Conservation (phyloP, 2,329 filamentous ascomycete species). For the Neonectria neomacrospora region DNA sequence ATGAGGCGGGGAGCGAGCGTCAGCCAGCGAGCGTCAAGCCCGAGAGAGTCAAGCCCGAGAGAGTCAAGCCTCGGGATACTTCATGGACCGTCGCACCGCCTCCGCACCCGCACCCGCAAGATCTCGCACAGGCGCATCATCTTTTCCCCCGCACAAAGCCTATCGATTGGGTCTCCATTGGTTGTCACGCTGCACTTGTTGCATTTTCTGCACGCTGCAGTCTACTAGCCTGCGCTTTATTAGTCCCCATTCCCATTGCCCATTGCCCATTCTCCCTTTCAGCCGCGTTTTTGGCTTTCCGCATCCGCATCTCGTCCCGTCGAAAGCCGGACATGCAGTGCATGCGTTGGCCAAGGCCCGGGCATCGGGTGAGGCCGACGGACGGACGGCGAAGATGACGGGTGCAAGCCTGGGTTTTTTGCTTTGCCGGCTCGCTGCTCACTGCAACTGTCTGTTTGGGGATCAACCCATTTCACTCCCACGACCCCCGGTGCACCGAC, state of each 20-base stretch:
- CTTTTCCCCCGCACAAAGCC: conserved; percentile 20
- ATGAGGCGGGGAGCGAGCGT: conserved; percentile 15
- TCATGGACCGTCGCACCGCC: conserved; percentile 18
- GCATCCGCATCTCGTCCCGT: conserved; percentile 6
- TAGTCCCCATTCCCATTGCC: conserved; percentile 13
- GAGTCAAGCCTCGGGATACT: conserved; percentile 9
- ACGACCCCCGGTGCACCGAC: conserved; percentile 10
- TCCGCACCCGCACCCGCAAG: conserved; percentile 8
- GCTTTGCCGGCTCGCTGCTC: not conserved
- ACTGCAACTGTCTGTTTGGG: not conserved
- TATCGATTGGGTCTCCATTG: conserved; percentile 38
- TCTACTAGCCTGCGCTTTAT: conserved; percentile 6
- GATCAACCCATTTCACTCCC: conserved; percentile 13
- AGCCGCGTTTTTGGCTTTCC: conserved; percentile 7
- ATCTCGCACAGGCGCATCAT: conserved; percentile 26
- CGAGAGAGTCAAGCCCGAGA: conserved; percentile 10
- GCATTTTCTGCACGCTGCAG: conserved; percentile 26
- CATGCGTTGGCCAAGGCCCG: conserved; percentile 21
- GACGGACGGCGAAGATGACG: not conserved
- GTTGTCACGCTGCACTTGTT: conserved; percentile 22
- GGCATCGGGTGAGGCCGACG: conserved; percentile 30
- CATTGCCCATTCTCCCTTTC: conserved; percentile 10
- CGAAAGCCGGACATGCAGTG: conserved; percentile 28
- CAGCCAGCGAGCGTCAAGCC: conserved; percentile 8
- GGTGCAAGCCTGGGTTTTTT: conserved; percentile 1